Percentiles rank a stretch among this genome's conserved stretches.
phyloP scores from a whole-genome alignment of 139 green algal genomes.

The Tetraselmis striata region DNA sequence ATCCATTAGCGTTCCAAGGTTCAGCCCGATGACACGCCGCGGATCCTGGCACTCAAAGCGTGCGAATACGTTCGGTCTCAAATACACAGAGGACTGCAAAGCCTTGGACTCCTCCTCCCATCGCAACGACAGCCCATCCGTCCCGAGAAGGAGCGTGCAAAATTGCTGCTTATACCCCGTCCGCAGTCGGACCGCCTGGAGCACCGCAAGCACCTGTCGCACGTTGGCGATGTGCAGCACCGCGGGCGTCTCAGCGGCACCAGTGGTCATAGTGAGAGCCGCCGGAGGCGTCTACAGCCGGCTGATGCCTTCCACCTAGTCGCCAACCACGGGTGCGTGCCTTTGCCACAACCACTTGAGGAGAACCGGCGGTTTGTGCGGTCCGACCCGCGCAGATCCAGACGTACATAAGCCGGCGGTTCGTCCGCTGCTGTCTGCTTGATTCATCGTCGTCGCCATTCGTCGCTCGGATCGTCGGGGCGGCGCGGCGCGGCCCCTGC shows the following conservation, averaged over 20 bases:
- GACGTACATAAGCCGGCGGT: too few relatives aligned
- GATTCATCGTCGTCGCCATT: too few relatives aligned
- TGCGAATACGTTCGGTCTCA: slow-evolving; percentile 40
- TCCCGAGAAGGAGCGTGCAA: slow-evolving; percentile 23
- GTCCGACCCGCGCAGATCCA: too few relatives aligned
- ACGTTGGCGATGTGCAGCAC: neutral
- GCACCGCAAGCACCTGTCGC: neutral
- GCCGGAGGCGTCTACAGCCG: too few relatives aligned
- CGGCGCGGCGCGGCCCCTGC: too few relatives aligned
- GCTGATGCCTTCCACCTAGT: too few relatives aligned
- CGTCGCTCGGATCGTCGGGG: too few relatives aligned
- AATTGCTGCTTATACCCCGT: slow-evolving; percentile 15
- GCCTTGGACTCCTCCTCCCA: slow-evolving; percentile 51
- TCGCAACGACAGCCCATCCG: slow-evolving; percentile 27
- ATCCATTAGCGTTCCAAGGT: slow-evolving; percentile 39
- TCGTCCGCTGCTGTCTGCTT: too few relatives aligned
- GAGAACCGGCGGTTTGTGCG: too few relatives aligned
- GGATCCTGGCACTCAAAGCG: slow-evolving; percentile 13
- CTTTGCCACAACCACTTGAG: too few relatives aligned
- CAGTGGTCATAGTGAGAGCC: too few relatives aligned
- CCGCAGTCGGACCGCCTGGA: neutral
- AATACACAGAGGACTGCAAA: slow-evolving; percentile 33
- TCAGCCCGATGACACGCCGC: slow-evolving; percentile 30
- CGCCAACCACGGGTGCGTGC: too few relatives aligned
- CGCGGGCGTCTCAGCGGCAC: neutral